A percentile compares a stretch with the other conserved stretches of the same genome.
These are phyloP conservation scores for Nyctanthes arbortristis DNA, from an alignment of 257 asterid species.

Conservation along the genomic window DNA sequence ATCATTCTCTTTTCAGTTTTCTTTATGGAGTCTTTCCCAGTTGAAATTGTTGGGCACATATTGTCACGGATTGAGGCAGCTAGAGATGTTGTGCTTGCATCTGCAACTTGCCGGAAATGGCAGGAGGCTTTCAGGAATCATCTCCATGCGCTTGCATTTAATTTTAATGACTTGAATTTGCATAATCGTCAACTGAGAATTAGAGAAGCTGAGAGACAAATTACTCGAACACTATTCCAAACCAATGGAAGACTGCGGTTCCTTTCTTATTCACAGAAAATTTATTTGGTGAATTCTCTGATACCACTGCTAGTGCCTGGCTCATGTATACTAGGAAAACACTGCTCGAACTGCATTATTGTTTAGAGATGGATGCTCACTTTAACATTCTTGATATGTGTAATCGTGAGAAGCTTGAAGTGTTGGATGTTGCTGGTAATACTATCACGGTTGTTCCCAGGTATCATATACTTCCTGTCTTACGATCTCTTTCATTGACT, in stretches of 20 bases:
- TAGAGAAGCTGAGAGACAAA: slow-evolving; percentile 3
- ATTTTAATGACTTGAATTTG: slow-evolving; percentile 3
- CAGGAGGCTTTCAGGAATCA: slow-evolving; percentile 6
- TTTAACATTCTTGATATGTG: too few species aligned
- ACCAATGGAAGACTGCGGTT: slow-evolving; percentile 11
- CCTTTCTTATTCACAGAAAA: slow-evolving; percentile 1
- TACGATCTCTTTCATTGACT: too few species aligned
- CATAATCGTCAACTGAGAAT: neutral
- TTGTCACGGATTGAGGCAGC: slow-evolving; percentile 17
- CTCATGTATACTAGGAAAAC: slow-evolving; percentile 6
- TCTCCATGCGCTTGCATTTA: slow-evolving; percentile 13
- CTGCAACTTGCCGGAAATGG: slow-evolving; percentile 16
- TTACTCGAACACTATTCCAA: slow-evolving; percentile 7
- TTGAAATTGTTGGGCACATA: slow-evolving; percentile 19
- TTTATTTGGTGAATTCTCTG: neutral
- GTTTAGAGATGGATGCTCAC: too few species aligned
- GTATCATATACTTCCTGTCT: too few species aligned
- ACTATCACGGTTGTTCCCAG: too few species aligned
- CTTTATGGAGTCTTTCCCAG: slow-evolving; percentile 15
- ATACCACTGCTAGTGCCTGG: too few species aligned
- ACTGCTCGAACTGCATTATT: too few species aligned
- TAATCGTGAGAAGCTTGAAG: too few species aligned
- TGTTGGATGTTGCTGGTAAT: too few species aligned
- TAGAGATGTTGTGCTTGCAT: too few species aligned
- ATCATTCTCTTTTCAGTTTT: too few species aligned